Conservation (phyloP, 108 stramenopile genomes). For the Nitzschia sp. region DNA sequence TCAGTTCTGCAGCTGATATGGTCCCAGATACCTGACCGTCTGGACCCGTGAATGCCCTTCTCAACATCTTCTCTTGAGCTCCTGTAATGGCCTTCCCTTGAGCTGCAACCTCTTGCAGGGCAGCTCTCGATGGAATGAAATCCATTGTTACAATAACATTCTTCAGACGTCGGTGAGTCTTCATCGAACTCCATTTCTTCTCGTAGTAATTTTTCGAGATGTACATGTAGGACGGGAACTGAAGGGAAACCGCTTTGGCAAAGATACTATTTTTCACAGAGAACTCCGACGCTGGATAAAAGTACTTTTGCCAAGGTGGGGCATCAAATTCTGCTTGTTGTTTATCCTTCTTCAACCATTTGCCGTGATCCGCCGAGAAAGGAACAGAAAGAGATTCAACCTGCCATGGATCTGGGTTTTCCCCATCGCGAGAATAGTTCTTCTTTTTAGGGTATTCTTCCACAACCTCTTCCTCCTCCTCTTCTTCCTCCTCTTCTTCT, state of each 20-base stretch:
- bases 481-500: slow-evolving; percentile 86
- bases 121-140: slow-evolving; percentile 70
- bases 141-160: slow-evolving; percentile 97
- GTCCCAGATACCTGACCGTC: slow-evolving; percentile 80
- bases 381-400: slow-evolving; percentile 79
- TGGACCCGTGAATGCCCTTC: slow-evolving; percentile 83
- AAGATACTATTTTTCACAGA: slow-evolving; percentile 93
- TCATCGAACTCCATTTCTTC: slow-evolving; percentile 81
- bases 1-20: slow-evolving; percentile 85
- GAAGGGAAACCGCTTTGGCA: slow-evolving; percentile 59
- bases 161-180: slow-evolving; percentile 94
- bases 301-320: slow-evolving; percentile 77
- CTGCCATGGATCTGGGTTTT: slow-evolving; percentile 90
- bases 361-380: slow-evolving; percentile 29
- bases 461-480: slow-evolving; percentile 94
- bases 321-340: slow-evolving; percentile 21
- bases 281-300: slow-evolving; percentile 93
- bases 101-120: slow-evolving; percentile 67
- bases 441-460: slow-evolving; percentile 91
- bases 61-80: slow-evolving; percentile 87
- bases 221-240: slow-evolving; percentile 85
- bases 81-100: slow-evolving; percentile 74
- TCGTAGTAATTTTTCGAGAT: slow-evolving; percentile 96
- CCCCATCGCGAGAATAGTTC: slow-evolving; percentile 95
- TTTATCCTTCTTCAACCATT: slow-evolving; percentile 25